Evolutionary conservation across 2,329 filamentous ascomycete genomes (phyloP).

Genomic region (Xylaria multiplex): DNA sequence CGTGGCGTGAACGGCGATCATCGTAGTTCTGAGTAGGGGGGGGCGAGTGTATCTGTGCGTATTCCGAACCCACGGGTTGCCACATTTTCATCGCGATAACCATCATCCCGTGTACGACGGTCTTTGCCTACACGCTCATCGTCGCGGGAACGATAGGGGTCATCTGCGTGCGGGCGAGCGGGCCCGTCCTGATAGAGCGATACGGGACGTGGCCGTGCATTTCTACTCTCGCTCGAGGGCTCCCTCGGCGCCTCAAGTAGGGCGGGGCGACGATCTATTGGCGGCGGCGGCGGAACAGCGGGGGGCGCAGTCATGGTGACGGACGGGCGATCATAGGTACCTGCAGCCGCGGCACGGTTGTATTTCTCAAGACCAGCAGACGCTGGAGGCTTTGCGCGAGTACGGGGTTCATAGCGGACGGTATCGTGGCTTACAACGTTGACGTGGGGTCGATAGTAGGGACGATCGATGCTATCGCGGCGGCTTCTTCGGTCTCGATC

Average conservation of each 20-base stretch:
- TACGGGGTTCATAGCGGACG: slow-evolving; percentile 55
- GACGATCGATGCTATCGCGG: slow-evolving; percentile 65
- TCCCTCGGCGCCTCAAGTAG: slow-evolving; percentile 51
- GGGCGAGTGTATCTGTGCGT: slow-evolving; percentile 54
- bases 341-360: slow-evolving; percentile 56
- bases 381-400: slow-evolving; percentile 70
- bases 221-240: slow-evolving; percentile 48
- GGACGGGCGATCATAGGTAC: slow-evolving; percentile 59
- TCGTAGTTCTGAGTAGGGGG: slow-evolving; percentile 51
- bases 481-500: slow-evolving; percentile 54
- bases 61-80: slow-evolving; percentile 63
- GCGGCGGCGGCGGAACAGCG: slow-evolving; percentile 53
- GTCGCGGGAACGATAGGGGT: slow-evolving; percentile 60
- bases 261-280: slow-evolving; percentile 49
- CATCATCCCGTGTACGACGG: slow-evolving; percentile 55
- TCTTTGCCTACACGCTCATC: slow-evolving; percentile 58
- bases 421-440: slow-evolving; percentile 61
- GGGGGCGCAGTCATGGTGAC: slow-evolving; percentile 60
- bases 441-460: slow-evolving; percentile 66
- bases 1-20: slow-evolving; percentile 55
- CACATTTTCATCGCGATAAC: slow-evolving; percentile 60
- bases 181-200: slow-evolving; percentile 64
- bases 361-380: slow-evolving; percentile 78
- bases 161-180: slow-evolving; percentile 58
- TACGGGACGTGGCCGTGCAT: slow-evolving; percentile 56